Evolutionary conservation across 805 yeast species (phyloP).

Genomic region (Starmerella gropengiesseri): DNA sequence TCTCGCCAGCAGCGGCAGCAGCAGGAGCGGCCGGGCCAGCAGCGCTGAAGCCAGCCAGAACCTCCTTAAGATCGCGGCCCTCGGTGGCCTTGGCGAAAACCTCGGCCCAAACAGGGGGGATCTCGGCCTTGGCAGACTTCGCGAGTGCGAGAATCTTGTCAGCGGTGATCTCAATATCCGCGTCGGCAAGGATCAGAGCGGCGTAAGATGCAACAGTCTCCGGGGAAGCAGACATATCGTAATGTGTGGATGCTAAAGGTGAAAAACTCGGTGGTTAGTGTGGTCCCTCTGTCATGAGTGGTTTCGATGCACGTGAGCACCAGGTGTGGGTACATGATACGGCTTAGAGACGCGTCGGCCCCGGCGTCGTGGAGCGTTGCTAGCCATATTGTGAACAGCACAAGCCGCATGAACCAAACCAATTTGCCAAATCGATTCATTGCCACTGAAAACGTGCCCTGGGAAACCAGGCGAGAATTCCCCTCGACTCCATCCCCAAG

Average conservation of each 20-base stretch:
- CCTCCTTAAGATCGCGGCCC: slow-evolving; percentile 73
- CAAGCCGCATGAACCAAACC: too few species aligned
- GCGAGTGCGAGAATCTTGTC: slow-evolving; percentile 66
- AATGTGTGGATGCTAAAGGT: slow-evolving; percentile 4
- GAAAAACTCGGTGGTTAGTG: slow-evolving; percentile 3
- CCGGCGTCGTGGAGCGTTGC: too few species aligned
- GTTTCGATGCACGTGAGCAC: slow-evolving; percentile 1
- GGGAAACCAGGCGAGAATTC: too few species aligned
- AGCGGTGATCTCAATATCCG: slow-evolving; percentile 74
- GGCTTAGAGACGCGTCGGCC: background rate
- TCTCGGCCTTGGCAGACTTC: slow-evolving; percentile 48
- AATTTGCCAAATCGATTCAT: too few species aligned
- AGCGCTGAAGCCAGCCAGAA: slow-evolving; percentile 51
- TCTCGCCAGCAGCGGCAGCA: slow-evolving; percentile 52
- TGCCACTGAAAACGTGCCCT: too few species aligned
- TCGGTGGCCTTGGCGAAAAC: slow-evolving; percentile 77
- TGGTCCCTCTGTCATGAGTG: slow-evolving; percentile 1
- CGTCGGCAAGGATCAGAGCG: slow-evolving; percentile 86
- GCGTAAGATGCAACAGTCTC: slow-evolving; percentile 92
- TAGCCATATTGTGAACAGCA: too few species aligned
- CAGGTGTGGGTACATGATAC: background rate
- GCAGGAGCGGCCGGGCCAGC: slow-evolving; percentile 94
- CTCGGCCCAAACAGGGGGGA: slow-evolving; percentile 70
- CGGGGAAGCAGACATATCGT: slow-evolving; percentile 52
- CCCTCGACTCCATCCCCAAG: too few species aligned